Conservation (phyloP, 192 early-diverging fungal genomes). For the Chytriomyces hyalinus region DNA sequence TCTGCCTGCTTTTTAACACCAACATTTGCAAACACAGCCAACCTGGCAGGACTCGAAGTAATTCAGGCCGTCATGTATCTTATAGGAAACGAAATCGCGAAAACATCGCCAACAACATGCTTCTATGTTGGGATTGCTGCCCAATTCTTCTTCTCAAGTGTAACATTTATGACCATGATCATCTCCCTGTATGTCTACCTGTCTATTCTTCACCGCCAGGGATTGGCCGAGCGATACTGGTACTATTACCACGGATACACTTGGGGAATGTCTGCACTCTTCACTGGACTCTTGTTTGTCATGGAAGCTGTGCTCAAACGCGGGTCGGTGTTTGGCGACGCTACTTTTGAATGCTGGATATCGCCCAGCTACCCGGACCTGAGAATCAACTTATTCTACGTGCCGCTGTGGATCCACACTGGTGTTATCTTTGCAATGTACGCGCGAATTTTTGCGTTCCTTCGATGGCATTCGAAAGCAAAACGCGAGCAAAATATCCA, state of each 20-base stretch:
- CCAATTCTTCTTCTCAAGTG: background rate
- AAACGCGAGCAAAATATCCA: background rate
- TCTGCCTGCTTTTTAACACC: too few relatives aligned
- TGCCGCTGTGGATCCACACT: slow-evolving; percentile 14
- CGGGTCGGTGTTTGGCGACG: slow-evolving; percentile 16
- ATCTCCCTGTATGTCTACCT: slow-evolving; percentile 9
- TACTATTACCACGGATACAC: slow-evolving; percentile 5
- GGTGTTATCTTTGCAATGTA: background rate
- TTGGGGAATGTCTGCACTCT: background rate
- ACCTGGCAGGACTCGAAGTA: background rate
- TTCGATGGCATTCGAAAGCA: background rate
- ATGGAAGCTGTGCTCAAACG: background rate
- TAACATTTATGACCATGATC: background rate
- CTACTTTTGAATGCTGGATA: slow-evolving; percentile 24
- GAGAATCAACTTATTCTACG: slow-evolving; percentile 4
- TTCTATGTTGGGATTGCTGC: background rate
- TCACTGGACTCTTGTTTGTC: background rate
- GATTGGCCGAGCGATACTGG: background rate
- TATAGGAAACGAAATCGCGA: slow-evolving; percentile 6
- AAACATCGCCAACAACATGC: background rate
- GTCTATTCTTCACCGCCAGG: background rate
- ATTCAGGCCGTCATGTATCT: background rate
- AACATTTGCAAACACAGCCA: background rate
- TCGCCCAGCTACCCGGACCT: slow-evolving; percentile 2
- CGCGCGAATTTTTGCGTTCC: background rate